Evolutionary conservation across 2,329 filamentous ascomycete genomes (phyloP), one percentile per base, ranked within the genome.

Genomic region (Trichoderma citrinoviride): DNA sequence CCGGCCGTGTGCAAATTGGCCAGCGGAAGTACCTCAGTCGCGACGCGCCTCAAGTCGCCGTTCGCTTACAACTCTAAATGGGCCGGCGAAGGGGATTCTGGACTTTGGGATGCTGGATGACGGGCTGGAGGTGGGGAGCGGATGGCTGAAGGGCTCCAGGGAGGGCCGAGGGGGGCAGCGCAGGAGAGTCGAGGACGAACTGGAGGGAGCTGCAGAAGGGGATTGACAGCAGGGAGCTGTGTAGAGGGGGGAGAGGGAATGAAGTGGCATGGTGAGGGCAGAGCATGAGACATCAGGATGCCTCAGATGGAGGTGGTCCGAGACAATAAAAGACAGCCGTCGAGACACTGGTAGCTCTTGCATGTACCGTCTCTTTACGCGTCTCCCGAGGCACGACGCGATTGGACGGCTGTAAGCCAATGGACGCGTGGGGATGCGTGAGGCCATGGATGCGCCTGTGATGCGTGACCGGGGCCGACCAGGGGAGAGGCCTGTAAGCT

Each of bases 351-450:
- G 44, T 14, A 27, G 40, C 37, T 10, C 14, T 12, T 40, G 23
- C 47, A 53, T 15, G 14, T 33, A 54, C 21, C 19, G n/a, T 25
- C n/a, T 37, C 58, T 62, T 62, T 27, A 62, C 47, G 61, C 60
- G 50, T 53, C 47, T 12, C 47, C 33, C 33, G 37, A 17, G 44
- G 56, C 44, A 44, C 44, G 53, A 57, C 49, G 49, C 33, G 44
- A 56, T 49, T 64, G 52, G 61, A 33, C 44, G 21, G 27, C 43
- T 17, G 29, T 12, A 52, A 15, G 23, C 61, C 61, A 57, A 64
- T 57, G 10, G 53, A 57, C 61, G 61, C 61, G 61, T 64, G 53
- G 61, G 53, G 61, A 64, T 56, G 50, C 61, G 61, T 50, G 50
- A 23, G 23, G 44, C 46, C 44, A 50, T 23, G 57, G 57, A 61